These are phyloP conservation scores for Delphinella strobiligena DNA, from an alignment of 2,329 filamentous ascomycete species.

Conservation along the genomic window DNA sequence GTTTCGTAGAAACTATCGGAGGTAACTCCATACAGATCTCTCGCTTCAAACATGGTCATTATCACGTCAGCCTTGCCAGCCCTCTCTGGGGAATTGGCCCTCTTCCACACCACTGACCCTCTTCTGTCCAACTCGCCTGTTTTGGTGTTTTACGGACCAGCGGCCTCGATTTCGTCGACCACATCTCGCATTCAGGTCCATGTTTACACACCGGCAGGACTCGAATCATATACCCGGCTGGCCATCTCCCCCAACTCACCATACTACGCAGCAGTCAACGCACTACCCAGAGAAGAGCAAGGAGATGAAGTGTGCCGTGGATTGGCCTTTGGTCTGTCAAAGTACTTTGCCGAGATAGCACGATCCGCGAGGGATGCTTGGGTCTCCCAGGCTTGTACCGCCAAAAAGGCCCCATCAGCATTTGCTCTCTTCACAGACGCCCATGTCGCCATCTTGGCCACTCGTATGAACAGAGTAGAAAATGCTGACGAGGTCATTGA, in stretches of 20 bases:
- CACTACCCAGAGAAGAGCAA: conserved; percentile 85
- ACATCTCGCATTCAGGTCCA: conserved; percentile 92
- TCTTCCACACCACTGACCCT: conserved; percentile 83
- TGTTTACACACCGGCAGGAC: conserved; percentile 78
- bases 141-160: conserved; percentile 78
- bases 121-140: conserved; percentile 70
- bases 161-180: conserved; percentile 67
- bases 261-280: conserved; percentile 79
- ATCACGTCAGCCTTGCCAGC: conserved; percentile 63
- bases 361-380: conserved; percentile 62
- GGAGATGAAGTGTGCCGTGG: conserved; percentile 88
- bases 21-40: too few relatives aligned
- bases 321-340: conserved; percentile 82
- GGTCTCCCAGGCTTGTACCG: conserved; percentile 39
- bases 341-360: conserved; percentile 85
- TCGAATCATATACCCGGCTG: conserved; percentile 79
- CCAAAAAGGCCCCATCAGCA: conserved; percentile 48
- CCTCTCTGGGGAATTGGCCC: conserved; percentile 69
- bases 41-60: conserved; percentile 58
- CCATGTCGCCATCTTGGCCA: conserved; percentile 83
- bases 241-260: conserved; percentile 88
- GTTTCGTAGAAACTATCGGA: too few relatives aligned
- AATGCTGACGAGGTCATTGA: conserved; percentile 60
- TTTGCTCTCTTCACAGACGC: conserved; percentile 73
- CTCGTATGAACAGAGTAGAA: conserved; percentile 71